Base-by-base conservation (phyloP, 805 yeast genomes). In the Ogataea pini region DNA sequence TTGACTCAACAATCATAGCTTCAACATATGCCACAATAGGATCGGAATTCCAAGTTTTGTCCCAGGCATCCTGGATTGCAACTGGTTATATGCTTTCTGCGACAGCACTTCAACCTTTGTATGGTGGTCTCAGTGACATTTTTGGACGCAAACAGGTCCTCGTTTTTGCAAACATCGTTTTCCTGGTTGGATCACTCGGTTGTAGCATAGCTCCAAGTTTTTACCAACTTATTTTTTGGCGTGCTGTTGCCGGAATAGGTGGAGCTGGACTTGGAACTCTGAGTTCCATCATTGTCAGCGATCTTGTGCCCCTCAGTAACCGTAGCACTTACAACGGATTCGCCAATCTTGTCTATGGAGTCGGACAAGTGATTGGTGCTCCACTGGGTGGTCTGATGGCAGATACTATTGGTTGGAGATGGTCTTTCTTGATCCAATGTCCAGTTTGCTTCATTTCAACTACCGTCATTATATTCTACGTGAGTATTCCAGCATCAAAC, bases 191-290 rank as follows among this genome's bases (percentile, higher is more conserved):
- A n/a, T 31, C 34, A 6, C 34, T 31, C 16, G 34, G 34, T 31
- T 31, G 34, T 17, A 31, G 34, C 18, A 31, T 31, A 12, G 34
- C 34, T 31, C 34, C 34, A n/a, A 31, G 34, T n/a, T 31, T 31
- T 8, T 31, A 31, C 34, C 34, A 31, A 3, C 9, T 31, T 16
- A 31, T 31, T 31, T 31, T 31, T 12, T 31, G 34, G 34, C 34
- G 34, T 31, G 34, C 34, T 8, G 18, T 31, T n/a, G 34, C 34
- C 16, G 34, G 34, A n/a, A 16, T 31, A 7, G 34, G 34, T 3
- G 34, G 34, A n/a, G 34, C 34, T 5, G 34, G 34, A 7, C 18
- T 31, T 3, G 34, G 34, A 31, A 31, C 34, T 4, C 9, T 31
- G 18, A 31, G 34, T 14, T 31, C 34, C 8, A 31, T 31, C 18